Conservation (phyloP, 2,329 filamentous ascomycete species). For the Colletotrichum coccodes region DNA sequence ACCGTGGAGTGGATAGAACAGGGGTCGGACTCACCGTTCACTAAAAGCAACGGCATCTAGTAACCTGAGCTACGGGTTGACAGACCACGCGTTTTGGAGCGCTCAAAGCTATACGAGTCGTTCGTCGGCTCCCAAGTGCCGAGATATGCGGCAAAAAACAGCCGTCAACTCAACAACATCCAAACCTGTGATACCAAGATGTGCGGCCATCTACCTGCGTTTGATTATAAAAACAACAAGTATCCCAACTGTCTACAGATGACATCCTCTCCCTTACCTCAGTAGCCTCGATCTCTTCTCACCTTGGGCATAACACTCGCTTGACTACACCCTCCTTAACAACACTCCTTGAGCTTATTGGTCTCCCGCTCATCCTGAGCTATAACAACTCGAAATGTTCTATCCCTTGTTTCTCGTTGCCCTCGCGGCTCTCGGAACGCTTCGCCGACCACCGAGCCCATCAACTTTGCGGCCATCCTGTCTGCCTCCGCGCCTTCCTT, state of each 20-base stretch:
- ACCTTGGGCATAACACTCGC: background rate
- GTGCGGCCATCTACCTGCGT: too few relatives aligned
- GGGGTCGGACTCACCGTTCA: constrained; percentile 11
- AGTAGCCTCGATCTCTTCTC: constrained; percentile 6
- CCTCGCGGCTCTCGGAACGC: constrained; percentile 19
- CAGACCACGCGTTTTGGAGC: background rate
- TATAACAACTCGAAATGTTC: background rate
- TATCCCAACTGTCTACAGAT: background rate
- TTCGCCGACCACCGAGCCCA: constrained; percentile 10
- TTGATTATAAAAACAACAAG: background rate
- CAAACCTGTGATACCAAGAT: background rate
- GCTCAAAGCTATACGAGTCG: constrained; percentile 12
- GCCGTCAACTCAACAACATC: background rate
- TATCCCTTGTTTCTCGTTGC: constrained; percentile 10
- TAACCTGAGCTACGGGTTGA: background rate
- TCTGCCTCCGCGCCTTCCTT: background rate
- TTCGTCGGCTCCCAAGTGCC: constrained; percentile 17
- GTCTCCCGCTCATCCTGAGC: background rate
- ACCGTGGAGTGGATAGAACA: background rate
- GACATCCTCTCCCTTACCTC: background rate
- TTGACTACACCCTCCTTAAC: background rate
- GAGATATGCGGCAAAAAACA: background rate
- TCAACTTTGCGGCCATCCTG: constrained; percentile 10
- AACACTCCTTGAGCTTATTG: background rate
- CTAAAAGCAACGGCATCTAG: constrained; percentile 11